These are phyloP conservation scores for Trametes cubensis DNA, from an alignment of 768 basidiomycete genomes.

Conservation along the genomic window DNA sequence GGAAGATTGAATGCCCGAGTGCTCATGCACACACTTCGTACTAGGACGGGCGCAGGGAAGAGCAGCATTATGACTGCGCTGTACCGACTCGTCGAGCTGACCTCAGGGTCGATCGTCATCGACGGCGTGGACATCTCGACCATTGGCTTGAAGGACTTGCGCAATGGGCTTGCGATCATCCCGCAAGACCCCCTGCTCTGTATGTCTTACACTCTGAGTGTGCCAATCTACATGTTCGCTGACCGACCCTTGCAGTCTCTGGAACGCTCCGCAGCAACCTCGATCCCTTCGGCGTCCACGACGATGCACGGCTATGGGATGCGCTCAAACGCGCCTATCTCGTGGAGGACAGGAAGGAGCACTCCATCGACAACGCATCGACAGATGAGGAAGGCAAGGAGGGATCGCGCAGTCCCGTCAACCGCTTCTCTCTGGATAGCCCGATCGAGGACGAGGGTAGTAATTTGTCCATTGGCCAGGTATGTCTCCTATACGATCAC, in stretches of 20 bases:
- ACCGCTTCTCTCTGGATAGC: conserved; percentile 80
- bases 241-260: conserved; percentile 50
- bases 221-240: conserved; percentile 41
- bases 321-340: conserved; percentile 85
- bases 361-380: conserved; percentile 31
- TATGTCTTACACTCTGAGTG: conserved; percentile 30
- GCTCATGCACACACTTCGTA: background rate
- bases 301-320: conserved; percentile 85
- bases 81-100: conserved; percentile 81
- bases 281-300: conserved; percentile 83
- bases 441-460: conserved; percentile 84
- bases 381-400: conserved; percentile 41
- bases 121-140: conserved; percentile 85
- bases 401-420: conserved; percentile 42
- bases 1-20: background rate
- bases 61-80: conserved; percentile 88
- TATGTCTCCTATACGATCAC: conserved; percentile 31
- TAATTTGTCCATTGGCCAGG: conserved; percentile 79
- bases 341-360: conserved; percentile 52
- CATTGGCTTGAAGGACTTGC: conserved; percentile 75
- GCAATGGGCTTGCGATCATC: conserved; percentile 73
- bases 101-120: conserved; percentile 72
- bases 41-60: conserved; percentile 83
- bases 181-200: conserved; percentile 75
- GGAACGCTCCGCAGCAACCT: conserved; percentile 86